Conservation (phyloP, 495 filamentous ascomycete genomes). For the Aspergillus sparsus region DNA sequence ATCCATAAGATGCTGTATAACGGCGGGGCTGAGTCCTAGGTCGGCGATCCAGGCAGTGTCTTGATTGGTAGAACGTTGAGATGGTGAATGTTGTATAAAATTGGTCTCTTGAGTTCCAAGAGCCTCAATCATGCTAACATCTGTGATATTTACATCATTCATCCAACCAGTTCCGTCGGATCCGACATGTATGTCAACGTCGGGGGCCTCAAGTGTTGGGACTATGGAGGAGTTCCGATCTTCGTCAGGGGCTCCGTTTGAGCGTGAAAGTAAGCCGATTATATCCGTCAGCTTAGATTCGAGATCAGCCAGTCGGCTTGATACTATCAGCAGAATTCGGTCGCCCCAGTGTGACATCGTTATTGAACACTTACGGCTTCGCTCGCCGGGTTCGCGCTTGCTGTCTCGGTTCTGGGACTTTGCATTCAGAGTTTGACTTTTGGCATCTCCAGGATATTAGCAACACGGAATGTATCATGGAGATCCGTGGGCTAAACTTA, state of each 20-base stretch:
- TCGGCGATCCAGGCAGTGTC: neutral
- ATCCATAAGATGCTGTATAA: constrained; percentile 3
- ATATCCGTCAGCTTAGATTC: constrained; percentile 7
- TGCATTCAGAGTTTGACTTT: constrained; percentile 5
- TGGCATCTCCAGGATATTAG: neutral
- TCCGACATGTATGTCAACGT: neutral
- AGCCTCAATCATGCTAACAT: neutral
- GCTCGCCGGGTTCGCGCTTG: neutral
- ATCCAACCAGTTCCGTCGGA: neutral
- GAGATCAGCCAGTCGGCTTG: constrained; percentile 1
- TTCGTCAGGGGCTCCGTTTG: neutral
- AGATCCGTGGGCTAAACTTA: neutral
- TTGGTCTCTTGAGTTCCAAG: too few species aligned
- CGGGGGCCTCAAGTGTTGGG: neutral
- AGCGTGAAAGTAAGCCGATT: neutral
- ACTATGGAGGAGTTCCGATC: neutral
- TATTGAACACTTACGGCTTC: constrained; percentile 1
- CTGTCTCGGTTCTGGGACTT: constrained; percentile 5
- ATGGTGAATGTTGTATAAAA: too few species aligned
- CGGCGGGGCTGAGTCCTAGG: neutral
- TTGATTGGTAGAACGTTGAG: neutral
- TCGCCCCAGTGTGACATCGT: neutral
- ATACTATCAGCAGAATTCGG: neutral
- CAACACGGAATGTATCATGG: too few species aligned
- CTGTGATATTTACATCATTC: neutral